phyloP scores from a whole-genome alignment of 768 basidiomycete genomes.

The Nidula microcarpa region DNA sequence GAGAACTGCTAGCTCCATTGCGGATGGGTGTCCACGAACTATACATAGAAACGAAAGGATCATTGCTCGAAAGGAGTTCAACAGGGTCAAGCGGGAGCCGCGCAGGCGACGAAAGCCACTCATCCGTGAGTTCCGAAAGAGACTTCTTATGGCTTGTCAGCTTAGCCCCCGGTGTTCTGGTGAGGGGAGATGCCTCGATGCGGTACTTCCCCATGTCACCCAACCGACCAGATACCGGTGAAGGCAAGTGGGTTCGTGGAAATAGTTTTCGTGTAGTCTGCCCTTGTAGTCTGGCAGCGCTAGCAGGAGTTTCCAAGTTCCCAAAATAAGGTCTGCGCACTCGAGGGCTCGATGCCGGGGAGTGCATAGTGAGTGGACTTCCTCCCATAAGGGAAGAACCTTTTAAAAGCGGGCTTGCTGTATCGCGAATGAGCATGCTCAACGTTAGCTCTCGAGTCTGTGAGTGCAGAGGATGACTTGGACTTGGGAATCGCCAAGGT shows the following conservation, averaged over 20 bases:
- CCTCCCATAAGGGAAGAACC: slow-evolving; percentile 15
- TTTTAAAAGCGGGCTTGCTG: slow-evolving; percentile 44
- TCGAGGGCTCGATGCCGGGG: slow-evolving; percentile 26
- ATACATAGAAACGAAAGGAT: slow-evolving; percentile 48
- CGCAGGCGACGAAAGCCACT: slow-evolving; percentile 33
- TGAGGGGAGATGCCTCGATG: slow-evolving; percentile 47
- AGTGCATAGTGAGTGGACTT: slow-evolving; percentile 29
- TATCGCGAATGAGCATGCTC: slow-evolving; percentile 55
- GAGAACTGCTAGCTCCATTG: slow-evolving; percentile 16
- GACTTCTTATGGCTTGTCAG: slow-evolving; percentile 21
- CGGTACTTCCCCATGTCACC: slow-evolving; percentile 23
- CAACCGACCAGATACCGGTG: slow-evolving; percentile 35
- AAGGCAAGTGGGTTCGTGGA: slow-evolving; percentile 11
- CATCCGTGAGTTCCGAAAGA: slow-evolving; percentile 32
- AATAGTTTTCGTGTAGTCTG: slow-evolving; percentile 10
- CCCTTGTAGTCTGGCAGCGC: not conserved
- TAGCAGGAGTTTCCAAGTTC: slow-evolving; percentile 6
- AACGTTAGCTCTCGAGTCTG: slow-evolving; percentile 61
- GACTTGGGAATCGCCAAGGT: slow-evolving; percentile 80
- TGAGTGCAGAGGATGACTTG: slow-evolving; percentile 73
- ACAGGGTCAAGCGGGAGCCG: slow-evolving; percentile 10
- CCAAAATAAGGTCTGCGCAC: slow-evolving; percentile 1
- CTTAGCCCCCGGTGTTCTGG: slow-evolving; percentile 21
- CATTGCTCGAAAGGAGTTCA: slow-evolving; percentile 20
- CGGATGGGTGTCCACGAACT: slow-evolving; percentile 30